Evolutionary conservation across 495 filamentous ascomycete genomes (phyloP).

Genomic region (Xylaria venustula): DNA sequence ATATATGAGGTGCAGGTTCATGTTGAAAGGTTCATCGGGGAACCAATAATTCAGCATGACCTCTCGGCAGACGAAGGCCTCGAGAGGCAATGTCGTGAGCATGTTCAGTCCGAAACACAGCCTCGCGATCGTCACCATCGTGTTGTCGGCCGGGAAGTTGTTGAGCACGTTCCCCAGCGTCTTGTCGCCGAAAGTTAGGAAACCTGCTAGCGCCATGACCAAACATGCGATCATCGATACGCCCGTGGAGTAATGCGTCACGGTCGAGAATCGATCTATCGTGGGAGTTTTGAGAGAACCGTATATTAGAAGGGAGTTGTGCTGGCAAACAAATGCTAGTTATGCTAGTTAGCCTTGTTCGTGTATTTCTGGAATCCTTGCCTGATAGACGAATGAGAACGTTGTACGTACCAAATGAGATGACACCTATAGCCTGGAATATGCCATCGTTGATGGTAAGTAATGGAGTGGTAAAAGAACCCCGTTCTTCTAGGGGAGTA

Average conservation of each 20-base stretch:
- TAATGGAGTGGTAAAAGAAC: constrained; percentile 61
- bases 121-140: constrained; percentile 89
- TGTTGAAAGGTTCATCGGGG: constrained; percentile 71
- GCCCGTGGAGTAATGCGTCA: constrained; percentile 88
- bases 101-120: constrained; percentile 97
- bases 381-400: background rate
- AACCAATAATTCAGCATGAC: constrained; percentile 96
- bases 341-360: background rate
- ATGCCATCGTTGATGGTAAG: constrained; percentile 79
- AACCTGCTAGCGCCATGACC: constrained; percentile 83
- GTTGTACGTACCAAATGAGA: constrained; percentile 76
- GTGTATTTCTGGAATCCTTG: constrained; percentile 1
- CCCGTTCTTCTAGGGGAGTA: constrained; percentile 67
- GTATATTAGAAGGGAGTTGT: constrained; percentile 96
- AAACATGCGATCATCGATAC: constrained; percentile 89
- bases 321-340: constrained; percentile 85
- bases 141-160: constrained; percentile 88
- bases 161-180: constrained; percentile 96
- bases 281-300: constrained; percentile 92
- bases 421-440: constrained; percentile 94
- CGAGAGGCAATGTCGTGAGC: constrained; percentile 93
- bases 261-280: constrained; percentile 84
- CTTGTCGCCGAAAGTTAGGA: constrained; percentile 86
- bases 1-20: constrained; percentile 82
- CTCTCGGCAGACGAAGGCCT: constrained; percentile 95